Evolutionary conservation across 192 early-diverging fungal species (phyloP).

Genomic region (Coemansia guatemalensis): DNA sequence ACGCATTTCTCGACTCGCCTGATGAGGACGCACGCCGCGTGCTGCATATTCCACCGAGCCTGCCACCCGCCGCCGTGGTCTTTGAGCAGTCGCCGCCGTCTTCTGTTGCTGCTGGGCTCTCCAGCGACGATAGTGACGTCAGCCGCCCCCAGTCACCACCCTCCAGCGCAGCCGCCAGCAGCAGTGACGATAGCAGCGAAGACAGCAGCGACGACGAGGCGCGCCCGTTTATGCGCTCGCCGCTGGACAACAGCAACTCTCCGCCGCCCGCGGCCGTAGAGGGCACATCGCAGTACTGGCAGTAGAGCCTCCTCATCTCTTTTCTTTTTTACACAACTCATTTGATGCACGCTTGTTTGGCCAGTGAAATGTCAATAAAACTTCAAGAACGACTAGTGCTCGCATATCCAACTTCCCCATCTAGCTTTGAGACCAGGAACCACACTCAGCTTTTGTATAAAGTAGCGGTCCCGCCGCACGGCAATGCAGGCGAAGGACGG

Average conservation of each 20-base stretch:
- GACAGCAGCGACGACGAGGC: constrained; percentile 5
- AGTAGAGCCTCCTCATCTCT: constrained; percentile 13
- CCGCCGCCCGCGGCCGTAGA: constrained; percentile 26
- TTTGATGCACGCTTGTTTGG: neutral
- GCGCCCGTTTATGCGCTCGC: neutral
- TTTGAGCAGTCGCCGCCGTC: constrained; percentile 21
- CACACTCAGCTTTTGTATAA: neutral
- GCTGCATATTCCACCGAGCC: neutral
- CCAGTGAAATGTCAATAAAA: neutral
- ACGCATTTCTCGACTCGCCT: constrained; percentile 45
- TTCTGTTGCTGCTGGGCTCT: constrained; percentile 1
- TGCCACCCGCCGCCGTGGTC: constrained; percentile 15
- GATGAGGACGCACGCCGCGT: constrained; percentile 10
- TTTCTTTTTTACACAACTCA: constrained; percentile 1
- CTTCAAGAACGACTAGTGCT: neutral
- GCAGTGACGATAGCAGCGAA: constrained; percentile 1
- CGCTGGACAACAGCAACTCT: neutral
- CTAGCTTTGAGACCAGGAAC: neutral
- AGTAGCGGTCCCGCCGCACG: neutral
- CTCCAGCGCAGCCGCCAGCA: neutral
- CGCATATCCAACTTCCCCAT: neutral
- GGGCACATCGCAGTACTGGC: constrained; percentile 49
- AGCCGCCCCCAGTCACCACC: neutral
- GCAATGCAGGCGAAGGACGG: neutral
- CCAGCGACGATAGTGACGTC: constrained; percentile 1